Base-by-base conservation (phyloP, 495 filamentous ascomycete genomes). In the Neurospora sublineolata region DNA sequence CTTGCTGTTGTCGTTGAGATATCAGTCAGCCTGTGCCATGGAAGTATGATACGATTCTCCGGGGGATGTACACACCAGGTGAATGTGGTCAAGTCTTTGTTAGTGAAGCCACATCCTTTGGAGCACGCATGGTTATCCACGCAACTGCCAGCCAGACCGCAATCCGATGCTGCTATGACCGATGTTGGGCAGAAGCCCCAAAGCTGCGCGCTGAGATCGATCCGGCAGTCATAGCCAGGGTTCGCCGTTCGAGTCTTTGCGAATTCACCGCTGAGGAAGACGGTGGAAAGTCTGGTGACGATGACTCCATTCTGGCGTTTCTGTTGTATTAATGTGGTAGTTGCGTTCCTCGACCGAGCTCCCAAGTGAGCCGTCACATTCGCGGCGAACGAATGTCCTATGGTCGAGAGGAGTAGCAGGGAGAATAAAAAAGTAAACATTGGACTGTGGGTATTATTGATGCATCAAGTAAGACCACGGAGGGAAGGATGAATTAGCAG, bases 151-250 rank as follows among this genome's bases (percentile, higher is more conserved):
- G 69, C 73, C 12, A 78, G 39, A 38, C 71, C 75, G 60, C 76
- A 78, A 36, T 78, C 74, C 3, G 40, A 52, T 23, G 73, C 67
- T 23, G 60, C 37, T 23, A 70, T 38, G 41, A 70, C 72, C 0
- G 44, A 68, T 3, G 72, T 72, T 9, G 72, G 74, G 27, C 77
- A 78, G 70, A 76, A 74, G 1, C 75, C 75, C 74, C 72, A 78
- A 11, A 75, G 68, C 23, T 42, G 71, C 16, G 72, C 52, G 18
- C 58, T 14, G 30, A 75, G 11, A 42, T 77, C 72, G 12, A 77
- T 70, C 11, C 75, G 75, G 60, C 58, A 70, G 64, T 77, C 73
- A 39, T 69, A 78, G 18, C 75, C 77, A 3, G 16, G 36, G 10
- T 75, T 70, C 30, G 75, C 75, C 0, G 75, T 76, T 5, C 74